phyloP scores from a whole-genome alignment of 1,284 basidiomycete genomes.

The Tilletia horrida region DNA sequence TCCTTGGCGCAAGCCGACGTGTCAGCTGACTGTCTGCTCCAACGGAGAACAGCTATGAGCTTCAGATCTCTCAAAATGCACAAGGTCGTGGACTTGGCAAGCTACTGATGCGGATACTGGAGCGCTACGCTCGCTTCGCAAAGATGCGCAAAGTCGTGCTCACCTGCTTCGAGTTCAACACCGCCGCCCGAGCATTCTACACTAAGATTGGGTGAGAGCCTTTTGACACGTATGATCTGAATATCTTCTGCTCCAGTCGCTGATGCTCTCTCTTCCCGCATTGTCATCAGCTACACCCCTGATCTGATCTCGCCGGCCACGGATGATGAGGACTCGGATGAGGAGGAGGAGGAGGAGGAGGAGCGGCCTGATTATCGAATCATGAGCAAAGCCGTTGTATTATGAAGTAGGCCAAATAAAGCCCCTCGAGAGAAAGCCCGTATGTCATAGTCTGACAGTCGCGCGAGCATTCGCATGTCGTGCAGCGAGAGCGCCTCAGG shows the following conservation, averaged over 20 bases:
- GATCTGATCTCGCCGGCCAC: not conserved
- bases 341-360: not conserved
- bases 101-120: slow-evolving; percentile 1
- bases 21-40: not conserved
- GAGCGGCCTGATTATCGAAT: not conserved
- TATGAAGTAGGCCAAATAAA: no score
- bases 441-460: no score
- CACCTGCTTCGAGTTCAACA: slow-evolving; percentile 15
- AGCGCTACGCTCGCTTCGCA: not conserved
- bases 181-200: slow-evolving; percentile 11
- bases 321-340: not conserved
- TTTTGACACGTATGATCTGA: no score
- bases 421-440: no score
- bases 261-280: no score
- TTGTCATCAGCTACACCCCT: no score
- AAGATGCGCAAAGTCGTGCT: slow-evolving; percentile 19
- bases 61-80: not conserved
- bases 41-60: slow-evolving; percentile 16
- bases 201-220: slow-evolving; percentile 5
- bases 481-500: no score
- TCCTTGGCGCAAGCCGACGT: not conserved
- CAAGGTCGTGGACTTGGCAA: not conserved
- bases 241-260: no score
- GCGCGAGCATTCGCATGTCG: no score
- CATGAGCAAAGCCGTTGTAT: no score